These are phyloP conservation scores for Physcomitrium patens DNA, from an alignment of 225 moss, liverwort and hornwort genomes.

Conservation along the genomic window DNA sequence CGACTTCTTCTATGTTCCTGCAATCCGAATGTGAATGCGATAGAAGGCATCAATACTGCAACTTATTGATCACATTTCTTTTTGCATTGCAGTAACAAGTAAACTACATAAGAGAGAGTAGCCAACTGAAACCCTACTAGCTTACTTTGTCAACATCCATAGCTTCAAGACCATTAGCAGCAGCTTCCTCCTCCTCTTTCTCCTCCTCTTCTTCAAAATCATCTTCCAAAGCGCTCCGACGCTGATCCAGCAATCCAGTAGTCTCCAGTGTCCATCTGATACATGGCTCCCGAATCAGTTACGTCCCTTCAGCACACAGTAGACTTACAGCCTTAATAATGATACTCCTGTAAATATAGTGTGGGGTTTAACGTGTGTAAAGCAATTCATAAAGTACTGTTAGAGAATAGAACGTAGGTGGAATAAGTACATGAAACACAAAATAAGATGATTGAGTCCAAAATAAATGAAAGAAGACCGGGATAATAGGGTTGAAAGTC, in stretches of 20 bases:
- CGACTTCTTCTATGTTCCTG: slow-evolving; percentile 92
- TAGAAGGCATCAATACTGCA: slow-evolving; percentile 12
- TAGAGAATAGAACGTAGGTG: not conserved
- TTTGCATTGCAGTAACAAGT: not conserved
- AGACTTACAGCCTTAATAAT: slow-evolving; percentile 46
- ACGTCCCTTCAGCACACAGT: slow-evolving; percentile 58
- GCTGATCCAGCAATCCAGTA: slow-evolving; percentile 76
- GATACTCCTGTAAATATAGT: slow-evolving; percentile 51
- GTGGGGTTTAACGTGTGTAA: slow-evolving; percentile 40
- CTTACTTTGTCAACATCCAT: slow-evolving; percentile 82
- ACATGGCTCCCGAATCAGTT: slow-evolving; percentile 64
- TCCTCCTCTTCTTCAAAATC: slow-evolving; percentile 99
- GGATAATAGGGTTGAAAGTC: not conserved
- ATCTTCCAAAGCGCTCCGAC: slow-evolving; percentile 96
- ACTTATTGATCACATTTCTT: slow-evolving; percentile 20
- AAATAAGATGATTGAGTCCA: not conserved
- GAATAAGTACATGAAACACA: slow-evolving; percentile 11
- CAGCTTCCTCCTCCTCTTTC: slow-evolving; percentile 93
- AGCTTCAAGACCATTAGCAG: slow-evolving; percentile 63
- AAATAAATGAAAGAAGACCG: not conserved
- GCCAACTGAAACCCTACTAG: slow-evolving; percentile 3
- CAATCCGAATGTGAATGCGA: slow-evolving; percentile 25
- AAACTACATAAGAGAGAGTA: slow-evolving; percentile 16
- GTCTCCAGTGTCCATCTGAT: slow-evolving; percentile 95
- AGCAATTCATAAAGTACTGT: slow-evolving; percentile 12